These are phyloP conservation scores for Wickerhamomyces alni DNA, from an alignment of 805 yeast species.

Conservation along the genomic window DNA sequence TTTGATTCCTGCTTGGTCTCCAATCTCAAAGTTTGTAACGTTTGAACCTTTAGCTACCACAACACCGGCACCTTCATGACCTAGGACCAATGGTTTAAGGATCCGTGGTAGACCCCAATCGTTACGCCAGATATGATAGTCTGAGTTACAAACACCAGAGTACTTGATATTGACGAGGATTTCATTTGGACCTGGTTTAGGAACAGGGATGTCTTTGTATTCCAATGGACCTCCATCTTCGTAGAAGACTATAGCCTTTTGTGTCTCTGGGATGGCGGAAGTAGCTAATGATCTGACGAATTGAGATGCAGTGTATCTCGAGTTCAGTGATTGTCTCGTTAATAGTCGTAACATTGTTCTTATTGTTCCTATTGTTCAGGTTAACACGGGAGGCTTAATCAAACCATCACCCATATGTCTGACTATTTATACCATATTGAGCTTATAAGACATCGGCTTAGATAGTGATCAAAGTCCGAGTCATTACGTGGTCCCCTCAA, in stretches of 20 bases:
- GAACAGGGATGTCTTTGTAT: slow-evolving; percentile 46
- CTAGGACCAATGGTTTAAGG: slow-evolving; percentile 51
- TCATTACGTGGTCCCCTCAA: too few species aligned
- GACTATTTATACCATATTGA: too few species aligned
- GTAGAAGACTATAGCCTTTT: slow-evolving; percentile 44
- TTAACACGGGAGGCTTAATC: too few species aligned
- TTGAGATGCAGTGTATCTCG: background rate
- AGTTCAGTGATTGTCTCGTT: background rate
- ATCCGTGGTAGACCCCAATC: slow-evolving; percentile 49
- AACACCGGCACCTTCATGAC: slow-evolving; percentile 60
- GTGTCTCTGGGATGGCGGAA: slow-evolving; percentile 33
- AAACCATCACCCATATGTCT: too few species aligned
- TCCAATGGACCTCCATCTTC: slow-evolving; percentile 38
- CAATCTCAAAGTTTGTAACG: slow-evolving; percentile 47
- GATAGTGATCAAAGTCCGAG: too few species aligned
- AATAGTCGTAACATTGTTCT: slow-evolving; percentile 4
- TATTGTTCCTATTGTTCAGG: too few species aligned
- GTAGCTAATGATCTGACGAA: slow-evolving; percentile 6
- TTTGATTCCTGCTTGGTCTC: slow-evolving; percentile 54
- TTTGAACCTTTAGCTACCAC: slow-evolving; percentile 49
- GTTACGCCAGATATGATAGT: slow-evolving; percentile 57
- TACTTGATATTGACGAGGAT: slow-evolving; percentile 47
- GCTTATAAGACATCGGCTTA: too few species aligned
- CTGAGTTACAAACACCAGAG: slow-evolving; percentile 60
- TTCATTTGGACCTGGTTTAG: slow-evolving; percentile 47